Percentiles rank a stretch among this genome's conserved stretches.
Evolutionary conservation across 2,329 filamentous ascomycete genomes (phyloP).

Genomic region (Sporothrix brasiliensis): DNA sequence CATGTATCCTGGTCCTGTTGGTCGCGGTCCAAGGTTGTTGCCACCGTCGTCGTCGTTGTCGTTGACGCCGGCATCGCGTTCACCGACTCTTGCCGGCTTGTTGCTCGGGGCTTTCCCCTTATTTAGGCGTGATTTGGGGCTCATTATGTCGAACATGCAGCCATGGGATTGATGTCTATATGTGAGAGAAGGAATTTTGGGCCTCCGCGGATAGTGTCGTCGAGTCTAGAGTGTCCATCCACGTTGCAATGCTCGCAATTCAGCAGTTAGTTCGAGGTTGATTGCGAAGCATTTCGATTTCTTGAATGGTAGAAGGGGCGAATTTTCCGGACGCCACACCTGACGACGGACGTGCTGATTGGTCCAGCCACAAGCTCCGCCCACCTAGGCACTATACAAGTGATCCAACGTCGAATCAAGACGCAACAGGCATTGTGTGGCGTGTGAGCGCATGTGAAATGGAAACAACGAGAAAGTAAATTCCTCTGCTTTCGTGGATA

Average conservation of each 20-base stretch:
- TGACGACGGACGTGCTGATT: conserved; percentile 26
- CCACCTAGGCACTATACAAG: neutral
- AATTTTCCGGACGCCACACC: conserved; percentile 30
- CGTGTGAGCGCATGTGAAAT: too few relatives aligned
- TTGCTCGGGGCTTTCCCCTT: conserved; percentile 30
- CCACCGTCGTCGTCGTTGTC: conserved; percentile 40
- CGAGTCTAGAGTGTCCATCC: neutral
- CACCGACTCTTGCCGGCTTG: conserved; percentile 26
- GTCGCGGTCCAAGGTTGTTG: conserved; percentile 36
- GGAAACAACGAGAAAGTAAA: too few relatives aligned
- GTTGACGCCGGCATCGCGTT: conserved; percentile 36
- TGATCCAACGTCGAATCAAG: too few relatives aligned
- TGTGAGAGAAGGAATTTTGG: neutral
- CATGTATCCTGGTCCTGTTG: conserved; percentile 62
- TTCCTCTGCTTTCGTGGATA: too few relatives aligned
- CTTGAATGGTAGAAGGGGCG: conserved; percentile 26
- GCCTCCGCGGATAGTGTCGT: neutral
- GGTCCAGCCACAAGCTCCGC: conserved; percentile 30
- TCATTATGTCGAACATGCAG: conserved; percentile 26
- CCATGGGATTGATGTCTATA: conserved; percentile 24
- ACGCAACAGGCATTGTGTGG: too few relatives aligned
- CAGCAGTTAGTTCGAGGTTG: neutral
- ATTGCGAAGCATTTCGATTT: conserved; percentile 23
- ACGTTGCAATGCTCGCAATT: conserved; percentile 4
- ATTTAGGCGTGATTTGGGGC: conserved; percentile 29